Percentiles rank a stretch among this genome's conserved stretches.
Evolutionary conservation across 345 rosid genomes (phyloP).

Genomic region (Salix exigua): DNA sequence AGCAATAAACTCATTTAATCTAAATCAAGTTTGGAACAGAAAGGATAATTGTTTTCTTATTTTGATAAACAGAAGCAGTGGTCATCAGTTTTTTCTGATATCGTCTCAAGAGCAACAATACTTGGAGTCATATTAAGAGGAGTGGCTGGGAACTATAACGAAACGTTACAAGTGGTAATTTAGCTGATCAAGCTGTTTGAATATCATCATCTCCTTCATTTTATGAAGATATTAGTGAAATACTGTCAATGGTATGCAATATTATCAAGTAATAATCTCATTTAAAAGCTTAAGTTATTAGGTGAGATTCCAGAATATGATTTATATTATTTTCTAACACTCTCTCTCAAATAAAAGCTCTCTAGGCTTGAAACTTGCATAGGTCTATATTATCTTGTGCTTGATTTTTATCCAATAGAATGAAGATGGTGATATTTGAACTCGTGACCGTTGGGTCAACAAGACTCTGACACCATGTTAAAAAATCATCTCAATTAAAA

Average conservation of each 20-base stretch:
- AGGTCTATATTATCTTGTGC: too few species aligned
- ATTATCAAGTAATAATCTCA: fast-evolving
- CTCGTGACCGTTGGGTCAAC: too few species aligned
- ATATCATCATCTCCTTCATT: neutral
- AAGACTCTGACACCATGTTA: too few species aligned
- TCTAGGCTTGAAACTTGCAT: too few species aligned
- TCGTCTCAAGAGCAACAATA: slow-evolving; percentile 37
- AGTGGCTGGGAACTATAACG: slow-evolving; percentile 26
- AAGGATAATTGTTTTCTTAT: neutral
- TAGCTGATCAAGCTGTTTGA: neutral
- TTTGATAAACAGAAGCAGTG: slow-evolving; percentile 37
- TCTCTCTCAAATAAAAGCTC: fast-evolving
- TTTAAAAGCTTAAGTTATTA: too few species aligned
- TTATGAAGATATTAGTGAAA: too few species aligned
- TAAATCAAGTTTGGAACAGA: neutral
- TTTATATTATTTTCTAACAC: too few species aligned
- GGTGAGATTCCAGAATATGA: fast-evolving
- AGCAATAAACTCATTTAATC: too few species aligned
- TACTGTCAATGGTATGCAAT: too few species aligned
- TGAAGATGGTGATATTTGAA: fast-evolving
- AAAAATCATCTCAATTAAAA: fast-evolving
- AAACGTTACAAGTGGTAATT: slow-evolving; percentile 47
- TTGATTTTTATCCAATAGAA: too few species aligned
- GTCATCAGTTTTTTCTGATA: slow-evolving; percentile 31
- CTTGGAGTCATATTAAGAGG: slow-evolving; percentile 35